Evolutionary conservation across 352 stramenopile species (phyloP).

Genomic region (Phytophthora fragariae): DNA sequence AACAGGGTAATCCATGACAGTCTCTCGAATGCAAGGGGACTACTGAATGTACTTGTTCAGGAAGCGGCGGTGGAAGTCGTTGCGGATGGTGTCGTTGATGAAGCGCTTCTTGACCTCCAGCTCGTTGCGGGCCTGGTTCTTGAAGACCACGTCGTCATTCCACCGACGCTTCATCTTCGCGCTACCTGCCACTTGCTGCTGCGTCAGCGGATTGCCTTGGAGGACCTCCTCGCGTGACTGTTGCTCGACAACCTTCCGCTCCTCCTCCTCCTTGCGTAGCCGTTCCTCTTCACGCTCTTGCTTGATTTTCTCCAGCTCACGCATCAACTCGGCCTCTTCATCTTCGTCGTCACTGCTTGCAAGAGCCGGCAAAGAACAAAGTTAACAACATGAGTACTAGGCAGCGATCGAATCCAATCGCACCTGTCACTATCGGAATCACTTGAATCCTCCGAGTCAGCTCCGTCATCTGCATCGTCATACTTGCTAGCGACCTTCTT

Average conservation of each 20-base stretch:
- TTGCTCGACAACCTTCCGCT: slow-evolving; percentile 81
- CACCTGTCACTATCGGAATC: slow-evolving; percentile 84
- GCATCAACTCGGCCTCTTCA: slow-evolving; percentile 97
- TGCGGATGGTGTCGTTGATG: slow-evolving; percentile 99
- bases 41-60: slow-evolving; percentile 97
- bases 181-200: slow-evolving; percentile 47
- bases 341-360: slow-evolving; percentile 92
- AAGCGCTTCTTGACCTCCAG: slow-evolving; percentile 97
- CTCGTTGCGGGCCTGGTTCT: slow-evolving; percentile 97
- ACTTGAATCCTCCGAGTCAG: slow-evolving; percentile 65
- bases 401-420: not conserved
- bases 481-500: slow-evolving; percentile 91
- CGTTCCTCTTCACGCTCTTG: slow-evolving; percentile 95
- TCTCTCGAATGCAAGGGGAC: not conserved
- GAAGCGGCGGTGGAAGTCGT: slow-evolving; percentile 99
- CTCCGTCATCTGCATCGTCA: slow-evolving; percentile 91
- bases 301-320: slow-evolving; percentile 98
- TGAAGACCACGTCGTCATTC: slow-evolving; percentile 99
- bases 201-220: slow-evolving; percentile 94
- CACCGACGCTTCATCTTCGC: slow-evolving; percentile 95
- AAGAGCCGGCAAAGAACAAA: not conserved
- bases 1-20: not conserved
- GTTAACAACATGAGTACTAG: too few species aligned
- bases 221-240: slow-evolving; percentile 93
- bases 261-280: slow-evolving; percentile 89